Percentiles rank a stretch among this genome's conserved stretches.
phyloP scores from a whole-genome alignment of 306 rosid species.

The Begonia masoniana region DNA sequence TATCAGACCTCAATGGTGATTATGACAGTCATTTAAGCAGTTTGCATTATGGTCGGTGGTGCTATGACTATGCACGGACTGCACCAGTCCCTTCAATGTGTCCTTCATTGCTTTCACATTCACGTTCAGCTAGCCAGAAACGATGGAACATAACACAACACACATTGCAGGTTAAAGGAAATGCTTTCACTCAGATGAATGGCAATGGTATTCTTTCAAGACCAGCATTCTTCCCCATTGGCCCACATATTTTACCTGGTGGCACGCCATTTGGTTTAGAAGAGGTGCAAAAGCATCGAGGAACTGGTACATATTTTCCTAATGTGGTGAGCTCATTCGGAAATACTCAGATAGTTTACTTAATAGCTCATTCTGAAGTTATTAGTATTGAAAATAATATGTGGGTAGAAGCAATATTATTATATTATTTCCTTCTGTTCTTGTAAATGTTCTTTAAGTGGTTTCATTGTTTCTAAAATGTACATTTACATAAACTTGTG shows the following conservation, averaged over 20 bases:
- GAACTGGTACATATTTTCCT: constrained; percentile 74
- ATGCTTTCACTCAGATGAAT: constrained; percentile 28
- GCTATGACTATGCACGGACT: constrained; percentile 32
- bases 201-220: constrained; percentile 33
- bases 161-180: constrained; percentile 23
- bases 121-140: constrained; percentile 24
- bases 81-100: constrained; percentile 27
- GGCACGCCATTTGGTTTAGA: constrained; percentile 26
- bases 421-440: not conserved
- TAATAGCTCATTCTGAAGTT: not conserved
- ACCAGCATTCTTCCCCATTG: constrained; percentile 20
- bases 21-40: constrained; percentile 44
- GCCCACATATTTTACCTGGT: constrained; percentile 28
- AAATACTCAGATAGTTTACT: not conserved
- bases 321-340: constrained; percentile 28
- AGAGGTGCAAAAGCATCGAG: constrained; percentile 48
- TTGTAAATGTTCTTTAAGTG: not conserved
- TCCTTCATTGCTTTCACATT: constrained; percentile 43
- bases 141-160: constrained; percentile 38
- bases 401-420: too few relatives aligned
- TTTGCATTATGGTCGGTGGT: constrained; percentile 39
- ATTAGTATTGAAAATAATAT: not conserved
- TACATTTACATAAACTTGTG: not conserved
- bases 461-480: not conserved
- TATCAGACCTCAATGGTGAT: constrained; percentile 70